These are phyloP conservation scores for Oenanthe javanica DNA, from an alignment of 140 eudicot genomes.

Conservation along the genomic window DNA sequence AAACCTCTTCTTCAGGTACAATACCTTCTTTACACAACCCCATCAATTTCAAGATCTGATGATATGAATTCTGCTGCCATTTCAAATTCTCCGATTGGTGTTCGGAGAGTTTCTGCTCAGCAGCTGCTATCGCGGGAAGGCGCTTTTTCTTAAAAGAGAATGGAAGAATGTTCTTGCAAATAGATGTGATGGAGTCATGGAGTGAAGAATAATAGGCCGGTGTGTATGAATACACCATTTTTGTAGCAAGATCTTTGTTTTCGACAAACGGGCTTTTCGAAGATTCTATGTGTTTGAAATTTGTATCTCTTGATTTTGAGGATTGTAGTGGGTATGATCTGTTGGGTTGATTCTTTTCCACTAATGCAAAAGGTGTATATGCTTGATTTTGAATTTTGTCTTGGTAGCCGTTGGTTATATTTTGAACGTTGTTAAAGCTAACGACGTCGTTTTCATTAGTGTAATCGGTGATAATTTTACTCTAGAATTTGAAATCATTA, in stretches of 20 bases:
- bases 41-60: conserved; percentile 51
- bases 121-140: conserved; percentile 68
- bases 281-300: conserved; percentile 2
- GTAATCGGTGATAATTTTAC: too few relatives aligned
- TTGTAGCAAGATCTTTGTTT: not conserved
- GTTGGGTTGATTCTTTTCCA: not conserved
- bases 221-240: conserved; percentile 78
- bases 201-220: conserved; percentile 84
- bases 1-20: conserved; percentile 58
- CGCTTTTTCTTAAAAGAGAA: conserved; percentile 75
- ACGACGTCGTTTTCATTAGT: conserved; percentile 15
- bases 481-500: too few relatives aligned
- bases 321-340: not conserved
- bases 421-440: not conserved
- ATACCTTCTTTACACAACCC: conserved; percentile 88
- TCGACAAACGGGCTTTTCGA: not conserved
- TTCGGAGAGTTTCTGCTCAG: conserved; percentile 71
- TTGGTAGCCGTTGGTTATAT: conserved; percentile 40
- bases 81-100: conserved; percentile 84
- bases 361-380: not conserved
- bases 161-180: conserved; percentile 84
- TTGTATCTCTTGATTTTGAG: conserved; percentile 16
- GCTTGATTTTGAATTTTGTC: conserved; percentile 4
- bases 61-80: conserved; percentile 96
- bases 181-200: conserved; percentile 77